Evolutionary conservation across 2,329 filamentous ascomycete species (phyloP).

Genomic region (Colletotrichum abscissum): DNA sequence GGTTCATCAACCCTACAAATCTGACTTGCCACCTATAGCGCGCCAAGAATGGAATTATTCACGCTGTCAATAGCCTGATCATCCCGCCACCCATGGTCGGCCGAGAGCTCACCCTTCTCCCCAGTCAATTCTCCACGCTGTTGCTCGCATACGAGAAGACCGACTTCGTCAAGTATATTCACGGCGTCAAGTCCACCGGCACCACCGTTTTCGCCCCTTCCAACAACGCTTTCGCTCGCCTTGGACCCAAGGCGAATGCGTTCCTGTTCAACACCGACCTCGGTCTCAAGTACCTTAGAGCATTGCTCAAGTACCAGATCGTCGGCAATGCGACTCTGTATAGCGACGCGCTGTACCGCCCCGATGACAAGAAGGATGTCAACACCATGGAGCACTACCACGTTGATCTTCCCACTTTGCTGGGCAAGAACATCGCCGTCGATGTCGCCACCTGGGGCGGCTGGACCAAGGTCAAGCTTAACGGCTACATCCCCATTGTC

Average conservation of each 20-base stretch:
- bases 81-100: constrained; percentile 77
- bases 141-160: constrained; percentile 80
- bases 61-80: constrained; percentile 80
- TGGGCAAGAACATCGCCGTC: constrained; percentile 75
- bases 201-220: constrained; percentile 84
- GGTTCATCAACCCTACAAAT: not conserved
- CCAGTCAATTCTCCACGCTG: constrained; percentile 81
- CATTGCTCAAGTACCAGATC: constrained; percentile 83
- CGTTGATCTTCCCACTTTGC: constrained; percentile 78
- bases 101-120: constrained; percentile 70
- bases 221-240: constrained; percentile 82
- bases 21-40: constrained; percentile 47
- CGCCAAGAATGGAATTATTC: constrained; percentile 83
- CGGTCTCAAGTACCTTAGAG: constrained; percentile 80
- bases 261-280: constrained; percentile 84
- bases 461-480: constrained; percentile 78
- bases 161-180: constrained; percentile 71
- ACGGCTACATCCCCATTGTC: constrained; percentile 74
- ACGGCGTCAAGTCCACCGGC: constrained; percentile 67
- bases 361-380: constrained; percentile 43
- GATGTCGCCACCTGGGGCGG: constrained; percentile 78
- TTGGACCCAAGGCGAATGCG: constrained; percentile 79
- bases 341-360: constrained; percentile 81
- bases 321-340: constrained; percentile 82
- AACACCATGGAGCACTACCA: constrained; percentile 65